phyloP scores from a whole-genome alignment of 2,329 filamentous ascomycete genomes.

The Colletotrichum melonis region DNA sequence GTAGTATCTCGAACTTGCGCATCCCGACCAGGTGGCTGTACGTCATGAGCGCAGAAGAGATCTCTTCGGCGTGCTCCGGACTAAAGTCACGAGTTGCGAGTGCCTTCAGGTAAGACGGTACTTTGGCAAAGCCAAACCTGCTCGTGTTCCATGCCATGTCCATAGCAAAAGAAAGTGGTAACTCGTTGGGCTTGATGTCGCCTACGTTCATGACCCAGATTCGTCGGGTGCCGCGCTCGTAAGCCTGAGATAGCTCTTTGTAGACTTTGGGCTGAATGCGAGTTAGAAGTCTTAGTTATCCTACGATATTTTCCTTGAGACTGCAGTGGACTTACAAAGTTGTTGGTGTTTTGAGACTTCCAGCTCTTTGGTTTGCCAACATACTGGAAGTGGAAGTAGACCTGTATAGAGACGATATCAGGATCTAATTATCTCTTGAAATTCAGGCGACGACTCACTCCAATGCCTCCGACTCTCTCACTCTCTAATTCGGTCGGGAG shows the following conservation, averaged over 20 bases:
- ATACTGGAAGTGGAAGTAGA: constrained; percentile 63
- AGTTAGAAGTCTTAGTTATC: no score
- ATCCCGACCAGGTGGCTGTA: constrained; percentile 59
- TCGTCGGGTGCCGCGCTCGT: constrained; percentile 64
- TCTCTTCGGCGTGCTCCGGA: constrained; percentile 54
- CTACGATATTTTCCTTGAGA: no score
- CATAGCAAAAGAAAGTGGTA: constrained; percentile 67
- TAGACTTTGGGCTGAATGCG: constrained; percentile 39
- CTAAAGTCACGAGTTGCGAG: constrained; percentile 70
- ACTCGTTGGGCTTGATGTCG: constrained; percentile 70
- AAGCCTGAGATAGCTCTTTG: constrained; percentile 62
- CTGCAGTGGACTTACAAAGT: constrained; percentile 60
- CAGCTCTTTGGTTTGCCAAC: constrained; percentile 48
- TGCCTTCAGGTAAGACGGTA: constrained; percentile 57
- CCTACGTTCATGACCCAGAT: constrained; percentile 76
- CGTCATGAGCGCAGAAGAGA: constrained; percentile 62
- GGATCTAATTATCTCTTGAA: not conserved
- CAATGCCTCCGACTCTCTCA: constrained; percentile 66
- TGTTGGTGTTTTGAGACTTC: constrained; percentile 66
- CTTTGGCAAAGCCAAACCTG: constrained; percentile 55
- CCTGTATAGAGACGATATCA: not conserved
- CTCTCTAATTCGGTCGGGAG: constrained; percentile 65
- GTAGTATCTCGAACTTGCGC: constrained; percentile 72
- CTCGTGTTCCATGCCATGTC: constrained; percentile 68
- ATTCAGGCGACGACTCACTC: constrained; percentile 46